These are phyloP conservation scores for Didymella pomorum DNA, from an alignment of 2,329 filamentous ascomycete species.

Conservation along the genomic window DNA sequence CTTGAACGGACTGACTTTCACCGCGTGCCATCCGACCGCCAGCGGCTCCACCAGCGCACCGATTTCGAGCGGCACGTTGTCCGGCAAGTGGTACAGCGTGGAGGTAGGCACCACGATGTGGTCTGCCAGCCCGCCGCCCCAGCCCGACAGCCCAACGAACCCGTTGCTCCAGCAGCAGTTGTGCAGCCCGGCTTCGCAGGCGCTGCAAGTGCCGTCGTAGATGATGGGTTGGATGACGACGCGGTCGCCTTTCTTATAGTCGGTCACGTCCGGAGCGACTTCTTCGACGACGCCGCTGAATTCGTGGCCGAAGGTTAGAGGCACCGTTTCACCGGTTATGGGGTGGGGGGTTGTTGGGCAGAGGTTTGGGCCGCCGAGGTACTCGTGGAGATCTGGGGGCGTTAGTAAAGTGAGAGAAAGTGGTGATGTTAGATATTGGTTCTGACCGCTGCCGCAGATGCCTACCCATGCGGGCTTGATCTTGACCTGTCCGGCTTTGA, in stretches of 20 bases:
- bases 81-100: slow-evolving; percentile 58
- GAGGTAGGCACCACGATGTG: slow-evolving; percentile 60
- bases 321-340: slow-evolving; percentile 61
- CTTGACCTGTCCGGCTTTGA: slow-evolving; percentile 54
- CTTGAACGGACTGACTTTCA: slow-evolving; percentile 60
- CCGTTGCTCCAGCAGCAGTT: slow-evolving; percentile 65
- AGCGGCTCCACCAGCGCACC: slow-evolving; percentile 64
- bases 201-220: slow-evolving; percentile 61
- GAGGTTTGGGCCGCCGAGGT: slow-evolving; percentile 57
- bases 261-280: slow-evolving; percentile 58
- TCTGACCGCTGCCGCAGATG: slow-evolving; percentile 48
- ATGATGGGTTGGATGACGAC: slow-evolving; percentile 63
- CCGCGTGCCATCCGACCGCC: slow-evolving; percentile 64
- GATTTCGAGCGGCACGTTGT: slow-evolving; percentile 61
- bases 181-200: slow-evolving; percentile 61
- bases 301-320: slow-evolving; percentile 63
- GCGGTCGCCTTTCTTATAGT: slow-evolving; percentile 59
- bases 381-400: slow-evolving; percentile 56
- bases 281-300: slow-evolving; percentile 62
- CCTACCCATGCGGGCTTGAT: slow-evolving; percentile 53
- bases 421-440: not conserved
- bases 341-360: slow-evolving; percentile 63
- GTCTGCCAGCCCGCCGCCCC: slow-evolving; percentile 62
- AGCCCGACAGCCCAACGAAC: slow-evolving; percentile 62
- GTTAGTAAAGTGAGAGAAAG: not conserved